Percentiles rank a stretch among this genome's conserved stretches.
Evolutionary conservation across 768 basidiomycete genomes (phyloP).

Genomic region (Tulasnella sp.): DNA sequence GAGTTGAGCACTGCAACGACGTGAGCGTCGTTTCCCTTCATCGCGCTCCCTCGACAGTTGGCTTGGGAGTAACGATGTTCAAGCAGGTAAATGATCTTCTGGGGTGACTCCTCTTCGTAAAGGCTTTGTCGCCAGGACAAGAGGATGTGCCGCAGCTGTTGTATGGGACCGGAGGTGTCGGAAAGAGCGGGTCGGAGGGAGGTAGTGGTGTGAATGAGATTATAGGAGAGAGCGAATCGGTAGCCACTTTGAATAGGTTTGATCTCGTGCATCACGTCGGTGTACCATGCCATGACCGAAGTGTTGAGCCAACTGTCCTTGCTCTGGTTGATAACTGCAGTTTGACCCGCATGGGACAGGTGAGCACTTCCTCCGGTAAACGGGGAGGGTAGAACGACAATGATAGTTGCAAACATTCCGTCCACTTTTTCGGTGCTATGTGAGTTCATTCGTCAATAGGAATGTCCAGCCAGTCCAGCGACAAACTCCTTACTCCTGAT

Average conservation of each 20-base stretch:
- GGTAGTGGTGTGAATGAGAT: constrained; percentile 38
- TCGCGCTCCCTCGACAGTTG: constrained; percentile 27
- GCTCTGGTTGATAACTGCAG: constrained; percentile 35
- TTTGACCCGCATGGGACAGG: constrained; percentile 35
- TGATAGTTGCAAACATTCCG: constrained; percentile 47
- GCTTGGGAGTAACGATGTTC: constrained; percentile 33
- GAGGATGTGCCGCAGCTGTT: constrained; percentile 32
- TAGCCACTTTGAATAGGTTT: constrained; percentile 44
- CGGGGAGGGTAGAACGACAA: constrained; percentile 41
- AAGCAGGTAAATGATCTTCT: constrained; percentile 32
- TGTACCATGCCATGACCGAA: constrained; percentile 45
- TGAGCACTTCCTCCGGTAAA: constrained; percentile 43
- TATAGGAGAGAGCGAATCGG: constrained; percentile 45
- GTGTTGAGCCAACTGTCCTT: constrained; percentile 31
- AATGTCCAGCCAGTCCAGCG: background rate
- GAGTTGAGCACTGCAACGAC: constrained; percentile 30
- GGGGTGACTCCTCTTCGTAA: constrained; percentile 21
- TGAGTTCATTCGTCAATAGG: background rate
- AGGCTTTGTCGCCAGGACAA: constrained; percentile 32
- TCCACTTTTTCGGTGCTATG: constrained; percentile 40
- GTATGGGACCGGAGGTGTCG: constrained; percentile 25
- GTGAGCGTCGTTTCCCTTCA: constrained; percentile 37
- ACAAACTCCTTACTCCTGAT: constrained; percentile 38
- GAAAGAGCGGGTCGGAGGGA: constrained; percentile 30
- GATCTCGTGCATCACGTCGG: constrained; percentile 46